These are phyloP conservation scores for Fraxinus xanthoxyloides DNA, from an alignment of 305 asterid genomes.

Conservation along the genomic window DNA sequence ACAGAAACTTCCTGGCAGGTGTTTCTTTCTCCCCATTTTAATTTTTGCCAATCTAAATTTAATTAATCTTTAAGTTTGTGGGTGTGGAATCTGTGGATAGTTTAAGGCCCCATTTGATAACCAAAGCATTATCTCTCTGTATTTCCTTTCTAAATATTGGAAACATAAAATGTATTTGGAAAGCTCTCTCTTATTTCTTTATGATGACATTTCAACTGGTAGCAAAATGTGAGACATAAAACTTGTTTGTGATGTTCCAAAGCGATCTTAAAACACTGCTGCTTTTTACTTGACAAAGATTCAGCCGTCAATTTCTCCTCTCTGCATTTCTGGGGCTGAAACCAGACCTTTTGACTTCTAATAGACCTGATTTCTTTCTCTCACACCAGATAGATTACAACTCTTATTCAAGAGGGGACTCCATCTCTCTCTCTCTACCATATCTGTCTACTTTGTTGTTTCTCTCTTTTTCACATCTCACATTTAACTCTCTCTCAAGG, in stretches of 20 bases:
- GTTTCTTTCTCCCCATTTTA: not conserved
- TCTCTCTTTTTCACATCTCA: not conserved
- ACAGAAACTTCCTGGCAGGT: conserved; percentile 24
- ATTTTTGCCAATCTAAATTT: not conserved
- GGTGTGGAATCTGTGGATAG: not conserved
- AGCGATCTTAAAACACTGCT: not conserved
- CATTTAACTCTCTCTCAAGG: not conserved
- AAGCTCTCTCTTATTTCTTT: not conserved
- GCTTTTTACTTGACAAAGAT: not conserved
- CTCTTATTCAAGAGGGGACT: not conserved
- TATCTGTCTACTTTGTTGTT: not conserved
- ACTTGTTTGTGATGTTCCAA: not conserved
- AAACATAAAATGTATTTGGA: not conserved
- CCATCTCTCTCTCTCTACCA: not conserved
- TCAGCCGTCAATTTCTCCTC: not conserved
- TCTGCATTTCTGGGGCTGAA: not conserved
- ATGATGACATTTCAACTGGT: not conserved
- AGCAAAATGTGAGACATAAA: not conserved
- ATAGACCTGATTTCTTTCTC: not conserved
- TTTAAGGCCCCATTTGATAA: not conserved
- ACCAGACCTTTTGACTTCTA: not conserved
- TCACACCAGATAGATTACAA: not conserved
- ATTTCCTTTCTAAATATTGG: not conserved
- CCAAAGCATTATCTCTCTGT: not conserved
- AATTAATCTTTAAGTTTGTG: not conserved